Evolutionary conservation across 2,329 filamentous ascomycete genomes (phyloP), one percentile per base, ranked within the genome.

Genomic region (Stagonosporopsis cucurbitacearum): DNA sequence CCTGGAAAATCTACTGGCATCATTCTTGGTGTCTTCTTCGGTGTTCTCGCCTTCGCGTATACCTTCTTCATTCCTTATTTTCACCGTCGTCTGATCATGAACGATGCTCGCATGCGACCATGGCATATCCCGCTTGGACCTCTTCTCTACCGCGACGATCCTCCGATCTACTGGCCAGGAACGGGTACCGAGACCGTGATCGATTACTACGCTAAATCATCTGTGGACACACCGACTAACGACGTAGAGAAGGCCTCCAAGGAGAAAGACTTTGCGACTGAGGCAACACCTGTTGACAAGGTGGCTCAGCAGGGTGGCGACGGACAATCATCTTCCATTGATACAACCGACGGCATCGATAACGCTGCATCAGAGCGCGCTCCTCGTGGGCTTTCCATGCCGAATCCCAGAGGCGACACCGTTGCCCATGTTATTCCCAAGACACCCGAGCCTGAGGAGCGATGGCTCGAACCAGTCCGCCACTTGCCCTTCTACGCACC

Each of bases 121-220:
- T 68, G 62, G 60, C 68, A 71, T 36, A 61, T 70, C 20, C 43
- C 63, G 13, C 58, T 67, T 7, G 80, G 80, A 0, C 80, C 75
- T 25, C 62, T 73, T 6, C 73, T 79, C 7, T 68, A 73, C 57
- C 74, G 54, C 43, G 77, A 79, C 6, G 69, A 76, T 50, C 70
- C 71, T 2, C 71, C 68, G 2, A 65, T 81, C 9, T 79, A 77
- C 69, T 78, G 66, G 59, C 78, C 78, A 6, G 75, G 68, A 45
- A 73, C 75, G 30, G 68, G 68, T 2, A 64, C 77, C 11, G 36
- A 54, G n/a, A 59, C 71, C 39, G 74, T 79, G 32, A 75, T 61
- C 17, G 73, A 74, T 68, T 79, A 79, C 67, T 79, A 79, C 59
- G 71, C 71, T 11, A 65, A 71, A 43, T 58, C 62, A 22, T 64